These are phyloP conservation scores for Pyrenopolyporus hunteri DNA, from an alignment of 495 filamentous ascomycete genomes.

Conservation along the genomic window DNA sequence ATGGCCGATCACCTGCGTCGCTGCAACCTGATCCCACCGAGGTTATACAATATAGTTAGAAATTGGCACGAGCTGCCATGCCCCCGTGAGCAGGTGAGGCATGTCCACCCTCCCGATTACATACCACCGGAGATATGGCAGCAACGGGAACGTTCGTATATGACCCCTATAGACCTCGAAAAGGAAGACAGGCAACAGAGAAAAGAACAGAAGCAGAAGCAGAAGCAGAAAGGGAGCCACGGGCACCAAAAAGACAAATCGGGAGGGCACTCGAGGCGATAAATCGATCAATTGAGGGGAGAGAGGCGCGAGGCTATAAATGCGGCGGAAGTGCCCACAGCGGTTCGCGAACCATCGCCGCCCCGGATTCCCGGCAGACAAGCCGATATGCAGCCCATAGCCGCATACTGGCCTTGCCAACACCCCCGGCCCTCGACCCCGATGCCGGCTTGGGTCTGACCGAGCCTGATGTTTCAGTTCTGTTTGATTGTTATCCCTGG, in stretches of 20 bases:
- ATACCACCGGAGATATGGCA: constrained; percentile 16
- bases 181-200: constrained; percentile 27
- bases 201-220: background rate
- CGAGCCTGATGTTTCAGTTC: background rate
- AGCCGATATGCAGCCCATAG: constrained; percentile 1
- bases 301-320: constrained; percentile 11
- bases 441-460: constrained; percentile 1
- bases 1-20: constrained; percentile 43
- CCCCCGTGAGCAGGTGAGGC: background rate
- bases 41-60: constrained; percentile 5
- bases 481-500: constrained; percentile 14
- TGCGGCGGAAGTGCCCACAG: constrained; percentile 12
- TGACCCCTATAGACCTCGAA: constrained; percentile 15
- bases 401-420: background rate
- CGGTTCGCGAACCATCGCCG: constrained; percentile 30
- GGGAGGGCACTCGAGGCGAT: background rate
- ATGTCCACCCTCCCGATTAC: constrained; percentile 4
- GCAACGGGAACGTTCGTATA: background rate
- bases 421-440: background rate
- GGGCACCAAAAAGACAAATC: background rate
- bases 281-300: constrained; percentile 10
- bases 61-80: constrained; percentile 35
- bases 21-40: constrained; percentile 28
- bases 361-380: constrained; percentile 3
- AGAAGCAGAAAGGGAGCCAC: background rate